Conservation (phyloP, 2,329 filamentous ascomycete genomes). For the Ceratocystis diversiconidia region DNA sequence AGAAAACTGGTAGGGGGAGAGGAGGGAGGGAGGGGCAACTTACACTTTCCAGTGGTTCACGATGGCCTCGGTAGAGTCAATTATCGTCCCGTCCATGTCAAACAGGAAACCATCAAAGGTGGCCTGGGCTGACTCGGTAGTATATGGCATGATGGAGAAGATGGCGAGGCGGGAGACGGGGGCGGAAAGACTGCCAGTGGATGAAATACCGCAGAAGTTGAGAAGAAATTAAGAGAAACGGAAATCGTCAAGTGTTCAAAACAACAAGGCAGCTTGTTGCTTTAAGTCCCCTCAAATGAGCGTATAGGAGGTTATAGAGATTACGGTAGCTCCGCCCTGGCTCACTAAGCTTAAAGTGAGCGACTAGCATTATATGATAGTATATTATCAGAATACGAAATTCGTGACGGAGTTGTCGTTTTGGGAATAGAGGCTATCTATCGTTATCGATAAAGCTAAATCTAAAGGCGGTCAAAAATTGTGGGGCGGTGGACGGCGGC, state of each 20-base stretch:
- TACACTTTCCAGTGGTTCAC: conserved; percentile 63
- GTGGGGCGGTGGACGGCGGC: conserved; percentile 16
- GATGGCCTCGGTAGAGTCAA: conserved; percentile 65
- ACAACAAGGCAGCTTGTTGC: background rate
- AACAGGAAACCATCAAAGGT: conserved; percentile 47
- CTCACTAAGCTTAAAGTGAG: background rate
- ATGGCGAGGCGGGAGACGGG: background rate
- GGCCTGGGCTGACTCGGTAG: conserved; percentile 32
- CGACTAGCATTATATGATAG: background rate
- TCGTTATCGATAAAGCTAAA: background rate
- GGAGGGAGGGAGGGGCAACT: conserved; percentile 21
- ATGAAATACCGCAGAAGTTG: background rate
- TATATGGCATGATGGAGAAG: conserved; percentile 23
- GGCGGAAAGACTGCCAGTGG: background rate
- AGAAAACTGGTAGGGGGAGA: no score
- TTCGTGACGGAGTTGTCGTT: conserved; percentile 1
- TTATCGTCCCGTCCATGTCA: conserved; percentile 73
- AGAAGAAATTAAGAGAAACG: background rate
- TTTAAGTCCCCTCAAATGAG: background rate
- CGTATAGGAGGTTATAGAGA: background rate
- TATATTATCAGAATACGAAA: background rate
- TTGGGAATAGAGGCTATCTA: background rate
- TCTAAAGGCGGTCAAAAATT: conserved; percentile 9
- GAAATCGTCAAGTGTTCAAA: background rate
- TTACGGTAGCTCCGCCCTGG: background rate